Conservation (phyloP, 164 flowering plant species). For the Piper betle region DNA sequence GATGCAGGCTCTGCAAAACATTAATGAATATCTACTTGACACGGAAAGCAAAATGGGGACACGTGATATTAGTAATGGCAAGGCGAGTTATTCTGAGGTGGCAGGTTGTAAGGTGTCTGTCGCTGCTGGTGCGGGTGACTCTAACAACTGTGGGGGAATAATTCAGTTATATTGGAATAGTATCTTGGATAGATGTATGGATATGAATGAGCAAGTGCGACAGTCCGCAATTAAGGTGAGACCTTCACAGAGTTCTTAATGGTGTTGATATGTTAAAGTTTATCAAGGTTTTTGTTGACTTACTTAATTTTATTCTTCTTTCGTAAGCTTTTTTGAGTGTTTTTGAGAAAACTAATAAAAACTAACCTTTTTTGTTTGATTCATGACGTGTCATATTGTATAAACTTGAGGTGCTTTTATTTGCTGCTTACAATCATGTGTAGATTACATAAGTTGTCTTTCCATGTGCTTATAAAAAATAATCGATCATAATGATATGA, state of each 20-base stretch:
- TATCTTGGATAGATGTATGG: constrained; percentile 72
- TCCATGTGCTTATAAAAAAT: no score
- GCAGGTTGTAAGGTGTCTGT: constrained; percentile 61
- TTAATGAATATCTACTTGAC: constrained; percentile 88
- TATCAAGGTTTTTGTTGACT: no score
- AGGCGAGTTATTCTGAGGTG: constrained; percentile 19
- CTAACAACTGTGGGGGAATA: constrained; percentile 94
- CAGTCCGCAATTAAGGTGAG: constrained; percentile 78
- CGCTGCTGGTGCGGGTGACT: constrained; percentile 98
- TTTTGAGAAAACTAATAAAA: no score
- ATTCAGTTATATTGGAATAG: constrained; percentile 80
- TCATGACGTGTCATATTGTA: no score
- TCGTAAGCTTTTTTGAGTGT: no score
- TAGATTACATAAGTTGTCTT: no score
- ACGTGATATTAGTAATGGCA: constrained; percentile 25
- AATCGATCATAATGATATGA: no score
- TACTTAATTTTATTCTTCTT: no score
- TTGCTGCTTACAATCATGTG: no score
- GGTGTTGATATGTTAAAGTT: no score
- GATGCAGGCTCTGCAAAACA: constrained; percentile 87
- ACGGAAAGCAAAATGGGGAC: constrained; percentile 81
- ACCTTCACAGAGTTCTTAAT: not conserved
- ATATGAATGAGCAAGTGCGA: constrained; percentile 68
- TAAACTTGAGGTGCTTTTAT: no score
- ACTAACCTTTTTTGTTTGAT: no score